Evolutionary conservation across 2,329 filamentous ascomycete genomes (phyloP), one percentile per base, ranked within the genome.

Genomic region (Grosmannia clavigera): DNA sequence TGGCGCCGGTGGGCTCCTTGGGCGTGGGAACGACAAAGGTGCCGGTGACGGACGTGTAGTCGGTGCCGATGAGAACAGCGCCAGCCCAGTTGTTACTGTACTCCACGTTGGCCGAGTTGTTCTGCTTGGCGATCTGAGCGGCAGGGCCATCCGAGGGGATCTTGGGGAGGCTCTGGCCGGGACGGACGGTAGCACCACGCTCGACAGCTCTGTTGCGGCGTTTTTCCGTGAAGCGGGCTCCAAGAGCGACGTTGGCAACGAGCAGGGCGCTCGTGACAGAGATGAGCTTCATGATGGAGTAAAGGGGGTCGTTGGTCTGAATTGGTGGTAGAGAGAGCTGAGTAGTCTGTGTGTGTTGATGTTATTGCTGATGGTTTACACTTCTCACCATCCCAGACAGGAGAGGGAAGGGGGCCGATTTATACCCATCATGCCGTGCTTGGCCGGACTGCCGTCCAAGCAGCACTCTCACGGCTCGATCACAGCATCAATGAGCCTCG

Each of bases 51-150:
- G 16, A 27, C n/a, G 14, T 61, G 59, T 55, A 62, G 38, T 57
- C 57, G 3, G 57, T 40, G 57, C 59, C 56, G 50, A 63, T 46
- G 16, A 59, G 59, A 14, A 63, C 59, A 6, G 59, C 61, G 16
- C 61, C 61, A 1, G 59, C 43, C 61, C 61, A 63, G 61, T 63
- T 85, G 7, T 81, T 81, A 43, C 76, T 69, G 60, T 83, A 71
- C 61, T 64, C 67, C 25, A 27, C 43, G 4, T 57, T 19, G 43
- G 33, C 25, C n/a, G 25, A 53, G 46, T 3, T 43, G 19, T 54
- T 54, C 16, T n/a, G 19, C 33, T 3, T 25, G 16, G 38, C n/a
- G 25, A 19, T 16, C 22, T 57, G 12, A 1, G 14, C 22, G 1
- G 22, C 55, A 6, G 31, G 14, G 12, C 25, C 54, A 7, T 43